Evolutionary conservation across 257 asterid species (phyloP).

Genomic region (Echites panduratus): DNA sequence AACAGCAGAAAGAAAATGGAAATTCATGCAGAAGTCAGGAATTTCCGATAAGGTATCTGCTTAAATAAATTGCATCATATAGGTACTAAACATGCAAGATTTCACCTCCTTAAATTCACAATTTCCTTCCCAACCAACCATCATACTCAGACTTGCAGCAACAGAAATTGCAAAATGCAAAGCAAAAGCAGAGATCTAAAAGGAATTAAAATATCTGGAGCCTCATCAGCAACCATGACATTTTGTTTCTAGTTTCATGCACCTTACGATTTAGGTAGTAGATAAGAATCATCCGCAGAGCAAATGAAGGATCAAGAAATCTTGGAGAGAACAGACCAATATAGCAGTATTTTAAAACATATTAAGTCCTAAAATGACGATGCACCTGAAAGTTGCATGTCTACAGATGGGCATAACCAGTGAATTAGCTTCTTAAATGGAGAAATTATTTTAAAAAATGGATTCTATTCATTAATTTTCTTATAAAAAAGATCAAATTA

Average conservation of each 20-base stretch:
- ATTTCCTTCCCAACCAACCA: neutral
- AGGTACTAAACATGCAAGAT: neutral
- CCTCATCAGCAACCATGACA: neutral
- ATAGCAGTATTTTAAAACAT: neutral
- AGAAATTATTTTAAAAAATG: neutral
- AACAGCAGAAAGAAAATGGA: slow-evolving; percentile 2
- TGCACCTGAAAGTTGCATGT: neutral
- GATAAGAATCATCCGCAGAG: neutral
- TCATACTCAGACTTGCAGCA: neutral
- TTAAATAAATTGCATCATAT: neutral
- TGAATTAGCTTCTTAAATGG: neutral
- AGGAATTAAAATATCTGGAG: neutral
- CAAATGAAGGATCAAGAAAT: neutral
- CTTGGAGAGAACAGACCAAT: neutral
- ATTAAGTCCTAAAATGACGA: neutral
- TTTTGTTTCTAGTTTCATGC: neutral
- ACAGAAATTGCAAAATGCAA: neutral
- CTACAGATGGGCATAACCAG: neutral
- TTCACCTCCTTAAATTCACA: neutral
- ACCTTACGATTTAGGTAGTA: neutral
- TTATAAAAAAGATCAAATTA: neutral
- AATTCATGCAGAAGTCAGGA: slow-evolving; percentile 9
- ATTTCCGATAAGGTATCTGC: neutral
- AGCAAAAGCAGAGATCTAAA: neutral
- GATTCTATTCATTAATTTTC: too few species aligned